A percentile compares a stretch with the other conserved stretches of the same genome.
phyloP scores from a whole-genome alignment of 306 rosid genomes.

The Sicyos edulis region DNA sequence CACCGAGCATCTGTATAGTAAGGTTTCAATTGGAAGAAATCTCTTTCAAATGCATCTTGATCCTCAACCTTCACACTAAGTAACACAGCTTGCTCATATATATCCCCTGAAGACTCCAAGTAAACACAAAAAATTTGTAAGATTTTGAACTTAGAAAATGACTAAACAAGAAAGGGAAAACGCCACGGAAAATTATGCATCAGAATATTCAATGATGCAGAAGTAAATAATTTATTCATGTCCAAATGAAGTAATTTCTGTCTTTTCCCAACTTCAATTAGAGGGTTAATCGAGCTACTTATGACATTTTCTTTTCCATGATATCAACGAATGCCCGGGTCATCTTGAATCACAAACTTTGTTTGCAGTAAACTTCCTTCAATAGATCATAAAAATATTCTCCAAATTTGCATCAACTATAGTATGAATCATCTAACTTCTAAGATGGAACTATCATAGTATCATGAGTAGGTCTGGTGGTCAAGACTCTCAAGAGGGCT shows the following conservation, averaged over 20 bases:
- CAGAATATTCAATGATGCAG: constrained; percentile 1
- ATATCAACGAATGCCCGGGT: too few species aligned
- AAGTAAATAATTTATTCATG: background rate
- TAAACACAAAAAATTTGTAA: background rate
- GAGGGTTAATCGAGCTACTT: background rate
- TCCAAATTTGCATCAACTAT: background rate
- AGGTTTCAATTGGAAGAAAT: constrained; percentile 92
- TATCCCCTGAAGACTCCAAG: constrained; percentile 66
- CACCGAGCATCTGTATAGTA: constrained; percentile 92
- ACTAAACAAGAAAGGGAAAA: background rate
- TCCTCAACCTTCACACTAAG: constrained; percentile 85
- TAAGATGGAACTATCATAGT: background rate
- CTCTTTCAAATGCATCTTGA: constrained; percentile 93
- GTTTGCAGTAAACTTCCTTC: background rate
- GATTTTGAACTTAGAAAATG: background rate
- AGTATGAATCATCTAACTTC: background rate
- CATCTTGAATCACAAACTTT: background rate
- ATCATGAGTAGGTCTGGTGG: too few species aligned
- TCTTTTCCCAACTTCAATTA: background rate
- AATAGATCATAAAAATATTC: background rate
- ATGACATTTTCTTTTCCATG: background rate
- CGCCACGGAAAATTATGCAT: background rate
- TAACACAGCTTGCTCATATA: constrained; percentile 91
- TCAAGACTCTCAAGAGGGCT: too few species aligned
- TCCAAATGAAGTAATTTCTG: background rate